These are phyloP conservation scores for Limnanthes douglasii DNA, from an alignment of 345 rosid genomes.

Conservation along the genomic window DNA sequence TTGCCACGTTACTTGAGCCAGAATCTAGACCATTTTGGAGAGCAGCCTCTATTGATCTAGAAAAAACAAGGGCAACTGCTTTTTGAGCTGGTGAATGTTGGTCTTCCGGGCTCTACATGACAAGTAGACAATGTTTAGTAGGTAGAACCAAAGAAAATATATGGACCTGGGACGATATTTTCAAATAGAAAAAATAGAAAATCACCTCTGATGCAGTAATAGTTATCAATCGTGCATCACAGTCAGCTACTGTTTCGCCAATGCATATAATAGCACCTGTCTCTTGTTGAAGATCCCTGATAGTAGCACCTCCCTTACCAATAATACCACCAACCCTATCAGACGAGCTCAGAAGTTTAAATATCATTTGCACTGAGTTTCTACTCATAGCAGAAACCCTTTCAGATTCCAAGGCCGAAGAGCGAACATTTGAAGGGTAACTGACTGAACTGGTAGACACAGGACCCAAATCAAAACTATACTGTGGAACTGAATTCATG, in stretches of 20 bases:
- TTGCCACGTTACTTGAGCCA: conserved; percentile 22
- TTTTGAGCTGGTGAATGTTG: conserved; percentile 65
- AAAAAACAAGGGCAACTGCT: conserved; percentile 57
- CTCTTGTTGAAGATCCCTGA: conserved; percentile 61
- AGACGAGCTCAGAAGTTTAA: conserved; percentile 64
- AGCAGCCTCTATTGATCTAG: conserved; percentile 48
- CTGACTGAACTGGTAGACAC: conserved; percentile 17
- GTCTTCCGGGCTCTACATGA: conserved; percentile 44
- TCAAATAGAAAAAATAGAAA: conserved; percentile 4
- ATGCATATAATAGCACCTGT: conserved; percentile 62
- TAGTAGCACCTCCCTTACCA: conserved; percentile 64
- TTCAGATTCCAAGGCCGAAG: conserved; percentile 32
- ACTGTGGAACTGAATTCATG: conserved; percentile 18
- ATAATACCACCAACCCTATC: conserved; percentile 75
- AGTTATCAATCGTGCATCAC: conserved; percentile 68
- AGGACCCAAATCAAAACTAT: conserved; percentile 11
- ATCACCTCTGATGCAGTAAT: conserved; percentile 69
- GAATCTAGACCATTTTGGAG: conserved; percentile 33
- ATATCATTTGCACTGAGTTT: conserved; percentile 29
- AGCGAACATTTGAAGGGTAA: conserved; percentile 24
- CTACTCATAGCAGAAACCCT: conserved; percentile 10
- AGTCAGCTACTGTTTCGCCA: conserved; percentile 46
- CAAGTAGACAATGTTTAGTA: conserved; percentile 13
- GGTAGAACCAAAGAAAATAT: conserved; percentile 3
- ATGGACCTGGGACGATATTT: conserved; percentile 7